Percentiles rank a stretch among this genome's conserved stretches.
phyloP scores from a whole-genome alignment of 768 basidiomycete species.

The Suillus subluteus region DNA sequence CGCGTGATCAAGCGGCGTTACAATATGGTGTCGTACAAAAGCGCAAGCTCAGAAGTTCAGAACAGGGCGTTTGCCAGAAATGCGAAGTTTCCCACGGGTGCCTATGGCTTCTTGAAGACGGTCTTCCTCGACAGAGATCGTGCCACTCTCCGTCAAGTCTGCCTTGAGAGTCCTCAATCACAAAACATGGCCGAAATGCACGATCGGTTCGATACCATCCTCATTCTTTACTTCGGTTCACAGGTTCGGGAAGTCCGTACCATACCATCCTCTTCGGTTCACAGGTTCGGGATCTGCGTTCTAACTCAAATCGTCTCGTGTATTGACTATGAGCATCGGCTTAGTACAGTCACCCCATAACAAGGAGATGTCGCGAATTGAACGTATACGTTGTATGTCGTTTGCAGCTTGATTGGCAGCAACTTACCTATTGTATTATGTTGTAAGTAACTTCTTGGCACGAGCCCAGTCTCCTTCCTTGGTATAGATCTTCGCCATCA shows the following conservation, averaged over 20 bases:
- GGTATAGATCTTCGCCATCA: conserved; percentile 84
- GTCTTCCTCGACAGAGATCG: conserved; percentile 4
- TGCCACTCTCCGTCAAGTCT: background rate
- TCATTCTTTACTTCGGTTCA: conserved; percentile 97
- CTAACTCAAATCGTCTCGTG: background rate
- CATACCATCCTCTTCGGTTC: too few species aligned
- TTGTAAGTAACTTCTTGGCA: conserved; percentile 60
- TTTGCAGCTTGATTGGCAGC: conserved; percentile 50
- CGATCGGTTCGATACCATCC: conserved; percentile 92
- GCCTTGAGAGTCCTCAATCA: background rate
- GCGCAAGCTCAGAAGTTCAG: too few species aligned
- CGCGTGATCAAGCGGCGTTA: too few species aligned
- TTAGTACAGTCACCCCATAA: conserved; percentile 97
- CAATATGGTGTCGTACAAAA: too few species aligned
- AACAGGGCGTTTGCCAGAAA: too few species aligned
- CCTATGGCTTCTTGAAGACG: too few species aligned
- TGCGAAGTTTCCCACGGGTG: too few species aligned
- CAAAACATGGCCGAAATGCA: conserved; percentile 81
- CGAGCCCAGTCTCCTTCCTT: conserved; percentile 78
- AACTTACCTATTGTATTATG: conserved; percentile 53
- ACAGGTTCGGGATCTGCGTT: conserved; percentile 45
- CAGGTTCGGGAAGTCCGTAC: too few species aligned
- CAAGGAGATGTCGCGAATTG: conserved; percentile 94
- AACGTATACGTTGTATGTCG: conserved; percentile 83
- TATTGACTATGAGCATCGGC: conserved; percentile 12